phyloP scores from a whole-genome alignment of 163 green algal species.

The Botryococcus braunii region DNA sequence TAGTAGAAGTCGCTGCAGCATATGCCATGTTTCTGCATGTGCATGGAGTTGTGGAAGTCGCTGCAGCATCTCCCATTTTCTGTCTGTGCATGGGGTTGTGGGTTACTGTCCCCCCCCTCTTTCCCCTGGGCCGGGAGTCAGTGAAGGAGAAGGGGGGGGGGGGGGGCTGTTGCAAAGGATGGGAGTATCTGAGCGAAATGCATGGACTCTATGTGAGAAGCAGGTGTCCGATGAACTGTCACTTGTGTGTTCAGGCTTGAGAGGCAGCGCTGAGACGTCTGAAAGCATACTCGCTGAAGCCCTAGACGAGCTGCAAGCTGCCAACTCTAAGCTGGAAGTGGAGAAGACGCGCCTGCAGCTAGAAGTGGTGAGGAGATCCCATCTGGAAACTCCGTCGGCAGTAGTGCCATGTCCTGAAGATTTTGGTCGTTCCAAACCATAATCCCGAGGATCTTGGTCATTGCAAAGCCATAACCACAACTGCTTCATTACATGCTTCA shows the following conservation, averaged over 20 bases:
- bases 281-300: slow-evolving; percentile 22
- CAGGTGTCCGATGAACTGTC: too few species aligned
- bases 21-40: background rate
- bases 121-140: too few species aligned
- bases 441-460: background rate
- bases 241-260: background rate
- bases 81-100: too few species aligned
- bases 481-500: background rate
- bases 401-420: background rate
- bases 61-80: too few species aligned
- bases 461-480: background rate
- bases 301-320: slow-evolving; percentile 25
- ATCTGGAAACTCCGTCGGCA: background rate
- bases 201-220: too few species aligned
- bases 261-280: slow-evolving; percentile 49
- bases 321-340: slow-evolving; percentile 25
- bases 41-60: background rate
- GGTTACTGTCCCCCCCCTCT: too few species aligned
- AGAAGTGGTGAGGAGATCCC: slow-evolving; percentile 34
- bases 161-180: too few species aligned
- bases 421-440: background rate
- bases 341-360: slow-evolving; percentile 41
- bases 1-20: too few species aligned
- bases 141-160: too few species aligned
- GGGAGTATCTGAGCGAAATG: too few species aligned